These are phyloP conservation scores for Lanmaoa pseudosensibilis DNA, from an alignment of 768 basidiomycete genomes.

Conservation along the genomic window DNA sequence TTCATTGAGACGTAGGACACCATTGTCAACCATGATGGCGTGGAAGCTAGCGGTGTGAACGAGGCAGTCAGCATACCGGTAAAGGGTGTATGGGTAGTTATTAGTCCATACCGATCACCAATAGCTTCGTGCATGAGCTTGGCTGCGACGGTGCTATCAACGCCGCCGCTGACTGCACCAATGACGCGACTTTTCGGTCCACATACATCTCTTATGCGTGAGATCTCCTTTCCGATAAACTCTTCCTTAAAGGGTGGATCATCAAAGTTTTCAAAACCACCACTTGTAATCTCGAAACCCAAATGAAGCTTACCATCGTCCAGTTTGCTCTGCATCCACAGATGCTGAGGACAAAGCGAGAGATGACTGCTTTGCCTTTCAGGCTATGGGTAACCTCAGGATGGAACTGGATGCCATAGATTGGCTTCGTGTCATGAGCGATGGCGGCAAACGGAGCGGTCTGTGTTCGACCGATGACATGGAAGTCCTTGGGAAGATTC, in stretches of 20 bases:
- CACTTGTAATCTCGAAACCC: neutral
- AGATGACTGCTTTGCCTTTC: constrained; percentile 86
- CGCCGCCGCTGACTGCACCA: constrained; percentile 95
- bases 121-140: constrained; percentile 99
- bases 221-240: constrained; percentile 96
- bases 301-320: constrained; percentile 77
- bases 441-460: constrained; percentile 93
- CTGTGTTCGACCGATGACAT: constrained; percentile 81
- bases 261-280: neutral
- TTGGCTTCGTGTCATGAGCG: constrained; percentile 82
- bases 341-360: constrained; percentile 78
- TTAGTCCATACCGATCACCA: constrained; percentile 81
- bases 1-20: constrained; percentile 91
- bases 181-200: constrained; percentile 95
- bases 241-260: constrained; percentile 61
- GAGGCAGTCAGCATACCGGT: neutral
- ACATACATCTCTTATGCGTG: constrained; percentile 91
- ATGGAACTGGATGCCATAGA: constrained; percentile 98
- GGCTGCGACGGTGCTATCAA: constrained; percentile 97
- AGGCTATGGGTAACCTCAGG: constrained; percentile 96
- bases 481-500: constrained; percentile 77
- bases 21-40: constrained; percentile 99
- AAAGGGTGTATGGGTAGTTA: neutral
- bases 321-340: constrained; percentile 81
- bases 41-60: constrained; percentile 68